These are phyloP conservation scores for Ganoderma sinense DNA, from an alignment of 1,284 basidiomycete genomes.

Conservation along the genomic window DNA sequence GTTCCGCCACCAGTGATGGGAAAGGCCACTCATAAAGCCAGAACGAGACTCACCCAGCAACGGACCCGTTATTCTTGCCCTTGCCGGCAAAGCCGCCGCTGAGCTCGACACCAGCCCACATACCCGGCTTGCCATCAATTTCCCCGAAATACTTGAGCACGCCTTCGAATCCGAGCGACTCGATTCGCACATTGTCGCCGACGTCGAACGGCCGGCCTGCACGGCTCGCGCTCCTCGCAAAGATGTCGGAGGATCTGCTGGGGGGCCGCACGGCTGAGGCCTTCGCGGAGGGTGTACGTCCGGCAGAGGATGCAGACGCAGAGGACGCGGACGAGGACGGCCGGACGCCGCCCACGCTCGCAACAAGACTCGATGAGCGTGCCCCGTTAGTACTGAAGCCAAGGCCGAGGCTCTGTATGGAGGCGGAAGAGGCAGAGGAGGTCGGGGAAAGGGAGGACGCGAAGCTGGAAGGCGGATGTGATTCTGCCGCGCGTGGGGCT, in stretches of 20 bases:
- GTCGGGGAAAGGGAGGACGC: slow-evolving; percentile 58
- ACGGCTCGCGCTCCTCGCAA: slow-evolving; percentile 53
- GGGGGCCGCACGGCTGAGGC: slow-evolving; percentile 54
- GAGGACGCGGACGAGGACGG: slow-evolving; percentile 47
- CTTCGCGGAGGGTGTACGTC: slow-evolving; percentile 64
- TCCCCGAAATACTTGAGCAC: slow-evolving; percentile 80
- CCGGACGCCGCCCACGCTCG: slow-evolving; percentile 40
- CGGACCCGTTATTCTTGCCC: slow-evolving; percentile 95
- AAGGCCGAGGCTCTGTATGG: neutral
- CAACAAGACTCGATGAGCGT: slow-evolving; percentile 44
- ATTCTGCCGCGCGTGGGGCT: slow-evolving; percentile 45
- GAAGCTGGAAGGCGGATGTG: slow-evolving; percentile 38
- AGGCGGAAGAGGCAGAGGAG: slow-evolving; percentile 28
- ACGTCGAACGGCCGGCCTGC: slow-evolving; percentile 61
- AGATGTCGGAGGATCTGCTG: slow-evolving; percentile 70
- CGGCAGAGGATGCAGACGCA: slow-evolving; percentile 51
- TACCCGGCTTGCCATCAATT: slow-evolving; percentile 86
- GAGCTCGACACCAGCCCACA: slow-evolving; percentile 94
- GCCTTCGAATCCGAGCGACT: slow-evolving; percentile 87
- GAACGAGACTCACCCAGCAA: slow-evolving; percentile 76
- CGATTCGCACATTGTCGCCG: slow-evolving; percentile 86
- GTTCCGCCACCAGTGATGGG: neutral
- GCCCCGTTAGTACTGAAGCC: slow-evolving; percentile 43
- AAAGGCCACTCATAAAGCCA: neutral
- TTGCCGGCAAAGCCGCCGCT: slow-evolving; percentile 86